Base-by-base conservation (phyloP, 2,329 filamentous ascomycete genomes). In the Phyllosticta citrichinensis region DNA sequence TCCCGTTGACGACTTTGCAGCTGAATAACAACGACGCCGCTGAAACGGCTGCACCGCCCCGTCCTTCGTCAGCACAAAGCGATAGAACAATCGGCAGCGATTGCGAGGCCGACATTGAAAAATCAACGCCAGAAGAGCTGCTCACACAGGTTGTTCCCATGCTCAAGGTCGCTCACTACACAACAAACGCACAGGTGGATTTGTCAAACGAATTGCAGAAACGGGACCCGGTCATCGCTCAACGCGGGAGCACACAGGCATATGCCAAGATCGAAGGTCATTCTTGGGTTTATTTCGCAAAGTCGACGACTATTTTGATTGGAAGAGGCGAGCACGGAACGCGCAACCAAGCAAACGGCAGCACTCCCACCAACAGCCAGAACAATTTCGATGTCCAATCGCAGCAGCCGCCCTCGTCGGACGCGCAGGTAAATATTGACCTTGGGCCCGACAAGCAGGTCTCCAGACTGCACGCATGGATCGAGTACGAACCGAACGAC, bases 271-370 rank as follows among this genome's bases (percentile, higher is more conserved):
- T 94, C 63, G 85, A 88, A 20, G 89, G 88, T 17, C 83, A 85
- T 65, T 87, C 90, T 70, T 94, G 89, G 89, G 91, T 89, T 10
- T 94, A 87, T 73, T 93, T 91, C 70, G 85, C 93, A 63, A 88
- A 87, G 64, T 85, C 86, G 64, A 80, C 90, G n/a, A 80, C 81
- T 58, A 83, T 91, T 69, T 86, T 88, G 65, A 91, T 94, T 65
- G 89, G 89, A 52, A 84, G 89, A 64, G 70, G 70, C 63, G 73
- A 75, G 63, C 68, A 69, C 9, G 63, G 64, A 3, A 54, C 66
- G 66, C 58, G 54, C n/a, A n/a, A 67, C 62, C 65, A 55, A 70
- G 70, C 62, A 65, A 72, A 58, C 68, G 68, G 58, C 63, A 40
- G 51, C 55, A 51, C 55, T 69, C 50, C 62, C 65, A 27, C 62